Percentiles rank a stretch among this genome's conserved stretches.
Conservation (phyloP, 2,329 filamentous ascomycete species). For the Elsinoe arachidis region DNA sequence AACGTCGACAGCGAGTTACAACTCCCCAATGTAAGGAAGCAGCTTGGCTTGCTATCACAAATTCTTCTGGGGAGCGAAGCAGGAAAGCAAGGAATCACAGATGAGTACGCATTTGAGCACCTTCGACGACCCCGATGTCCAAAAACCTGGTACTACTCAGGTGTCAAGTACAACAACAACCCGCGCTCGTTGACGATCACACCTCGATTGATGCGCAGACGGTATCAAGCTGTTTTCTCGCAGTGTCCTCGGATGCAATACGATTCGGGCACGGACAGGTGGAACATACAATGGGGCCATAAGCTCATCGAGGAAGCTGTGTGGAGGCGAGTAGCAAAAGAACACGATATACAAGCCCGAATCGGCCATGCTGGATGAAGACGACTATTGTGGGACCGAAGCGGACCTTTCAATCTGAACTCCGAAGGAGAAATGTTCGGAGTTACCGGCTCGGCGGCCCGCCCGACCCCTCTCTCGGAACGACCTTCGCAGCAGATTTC, state of each 20-base stretch:
- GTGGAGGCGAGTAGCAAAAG: not conserved
- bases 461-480: no score
- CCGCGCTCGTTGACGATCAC: conserved; percentile 23
- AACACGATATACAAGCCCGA: no score
- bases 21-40: no score
- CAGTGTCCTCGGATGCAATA: conserved; percentile 36
- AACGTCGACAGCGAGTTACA: no score
- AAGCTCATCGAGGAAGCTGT: not conserved
- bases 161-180: not conserved
- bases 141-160: not conserved
- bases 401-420: not conserved
- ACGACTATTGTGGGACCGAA: not conserved
- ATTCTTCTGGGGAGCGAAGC: no score
- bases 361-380: not conserved
- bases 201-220: conserved; percentile 36
- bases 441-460: no score
- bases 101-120: no score
- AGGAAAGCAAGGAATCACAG: no score
- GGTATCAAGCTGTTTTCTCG: conserved; percentile 36
- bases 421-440: no score
- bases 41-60: no score
- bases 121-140: no score
- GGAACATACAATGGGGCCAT: conserved; percentile 30
- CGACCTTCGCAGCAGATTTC: no score
- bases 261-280: conserved; percentile 24